Base-by-base conservation (phyloP, 1,139 yeast species). In the Yamadazyma sp. region DNA sequence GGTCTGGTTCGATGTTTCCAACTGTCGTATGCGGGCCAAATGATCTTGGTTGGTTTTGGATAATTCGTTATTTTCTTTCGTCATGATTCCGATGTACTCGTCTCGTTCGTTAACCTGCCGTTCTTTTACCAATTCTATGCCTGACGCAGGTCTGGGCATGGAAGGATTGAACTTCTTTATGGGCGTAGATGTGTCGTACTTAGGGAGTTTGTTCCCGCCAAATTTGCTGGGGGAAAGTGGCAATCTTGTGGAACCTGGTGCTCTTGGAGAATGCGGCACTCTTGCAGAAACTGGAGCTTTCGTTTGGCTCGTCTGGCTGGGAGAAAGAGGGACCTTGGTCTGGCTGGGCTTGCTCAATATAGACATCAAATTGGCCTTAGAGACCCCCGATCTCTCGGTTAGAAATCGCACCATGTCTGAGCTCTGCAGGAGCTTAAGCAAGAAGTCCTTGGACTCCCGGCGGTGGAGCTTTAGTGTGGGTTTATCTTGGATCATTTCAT, bases 381-480 rank as follows among this genome's bases (percentile, higher is more conserved):
- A 42, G 7, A 61, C 39, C 2, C 56, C 53, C 8, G 56, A 52
- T 35, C 71, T 45, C 3, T 56, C 59, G 4, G 41, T 40, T 8
- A 69, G 43, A 31, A 66, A 59, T 22, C 43, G 50, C 20, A 51
- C 56, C 36, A 67, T 51, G 14, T 52, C 47, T 9, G 42, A 27
- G 25, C 48, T 47, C 5, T 54, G 54, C 2, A 61, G 67, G 31
- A 69, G 50, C 22, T 55, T 56, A 26, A 61, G 46, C 11, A 70
- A 33, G 42, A 70, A 68, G 24, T 48, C 51, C 33, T 48, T 46
- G 18, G 66, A 51, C 25, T 66, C 71, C 4, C 37, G 35, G 38
- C 55, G 57, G 38, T 52, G 53, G 11, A 70, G 46, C 37, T 56
- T 60, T 40, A 61, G 46, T 12, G 46, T 47, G 2, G 71, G 69